These are phyloP conservation scores for Mesotaenium endlicherianum DNA, from an alignment of 139 green algal genomes.

Conservation along the genomic window DNA sequence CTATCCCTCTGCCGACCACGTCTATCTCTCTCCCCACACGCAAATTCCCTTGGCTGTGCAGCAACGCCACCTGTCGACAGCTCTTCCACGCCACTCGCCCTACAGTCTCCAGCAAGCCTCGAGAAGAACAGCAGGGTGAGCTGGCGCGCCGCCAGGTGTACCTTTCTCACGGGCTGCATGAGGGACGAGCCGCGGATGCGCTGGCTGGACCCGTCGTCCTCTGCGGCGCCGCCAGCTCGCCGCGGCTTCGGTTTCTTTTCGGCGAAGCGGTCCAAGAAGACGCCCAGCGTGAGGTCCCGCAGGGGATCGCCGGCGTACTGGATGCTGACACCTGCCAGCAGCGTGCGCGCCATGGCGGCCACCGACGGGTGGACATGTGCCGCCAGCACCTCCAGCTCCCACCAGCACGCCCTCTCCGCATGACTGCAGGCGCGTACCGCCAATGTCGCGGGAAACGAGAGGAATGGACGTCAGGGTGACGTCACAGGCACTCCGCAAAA, in stretches of 20 bases:
- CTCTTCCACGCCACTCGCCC: too few relatives aligned
- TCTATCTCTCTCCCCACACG: too few relatives aligned
- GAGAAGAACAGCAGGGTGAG: not conserved
- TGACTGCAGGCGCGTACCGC: not conserved
- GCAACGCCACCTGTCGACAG: too few relatives aligned
- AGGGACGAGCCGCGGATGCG: constrained; percentile 59
- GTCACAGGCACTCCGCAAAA: too few relatives aligned
- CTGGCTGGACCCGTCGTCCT: too few relatives aligned
- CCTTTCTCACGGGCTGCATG: constrained; percentile 75
- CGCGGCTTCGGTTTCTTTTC: constrained; percentile 81
- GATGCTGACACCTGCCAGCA: constrained; percentile 77
- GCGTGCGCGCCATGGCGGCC: constrained; percentile 76
- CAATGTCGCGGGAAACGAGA: not conserved
- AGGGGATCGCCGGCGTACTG: constrained; percentile 87
- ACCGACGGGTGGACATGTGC: constrained; percentile 85
- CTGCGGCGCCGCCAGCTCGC: not conserved
- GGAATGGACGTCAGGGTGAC: too few relatives aligned
- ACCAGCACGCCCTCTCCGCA: constrained; percentile 77
- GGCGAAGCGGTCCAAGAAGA: constrained; percentile 94
- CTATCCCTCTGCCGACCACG: too few relatives aligned
- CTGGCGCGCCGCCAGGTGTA: not conserved
- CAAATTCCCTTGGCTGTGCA: too few relatives aligned
- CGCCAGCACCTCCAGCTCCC: constrained; percentile 82
- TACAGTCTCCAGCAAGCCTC: not conserved
- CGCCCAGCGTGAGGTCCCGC: constrained; percentile 70